phyloP scores from a whole-genome alignment of 139 green algal species.

The Chlamydomonas sp. region DNA sequence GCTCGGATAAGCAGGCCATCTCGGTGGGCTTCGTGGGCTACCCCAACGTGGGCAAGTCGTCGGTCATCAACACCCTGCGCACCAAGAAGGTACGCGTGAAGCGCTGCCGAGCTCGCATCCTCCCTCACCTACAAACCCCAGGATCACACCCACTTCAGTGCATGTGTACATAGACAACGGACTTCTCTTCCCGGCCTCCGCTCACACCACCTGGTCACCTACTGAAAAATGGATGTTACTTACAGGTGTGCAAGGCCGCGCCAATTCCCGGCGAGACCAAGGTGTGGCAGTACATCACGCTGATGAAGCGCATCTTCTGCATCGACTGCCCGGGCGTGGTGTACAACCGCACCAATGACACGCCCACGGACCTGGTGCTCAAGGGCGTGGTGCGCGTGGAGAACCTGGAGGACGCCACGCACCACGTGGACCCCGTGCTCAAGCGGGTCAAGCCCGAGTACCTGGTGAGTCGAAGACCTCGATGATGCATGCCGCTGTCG shows the following conservation, averaged over 20 bases:
- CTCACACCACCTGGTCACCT: no score
- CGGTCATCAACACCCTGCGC: slow-evolving; percentile 98
- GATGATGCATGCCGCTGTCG: not conserved
- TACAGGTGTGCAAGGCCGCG: slow-evolving; percentile 93
- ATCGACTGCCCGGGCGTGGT: slow-evolving; percentile 99
- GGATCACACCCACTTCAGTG: no score
- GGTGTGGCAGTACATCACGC: slow-evolving; percentile 99
- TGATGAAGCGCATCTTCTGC: slow-evolving; percentile 99
- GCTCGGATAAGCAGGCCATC: slow-evolving; percentile 96
- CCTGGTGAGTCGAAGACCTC: slow-evolving; percentile 62
- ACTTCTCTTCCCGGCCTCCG: no score
- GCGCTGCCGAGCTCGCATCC: no score
- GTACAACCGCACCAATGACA: slow-evolving; percentile 89
- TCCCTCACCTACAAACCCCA: no score
- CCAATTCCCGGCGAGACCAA: slow-evolving; percentile 98
- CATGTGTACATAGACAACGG: no score
- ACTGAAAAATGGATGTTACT: not conserved
- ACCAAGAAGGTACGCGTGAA: slow-evolving; percentile 85
- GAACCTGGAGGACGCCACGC: slow-evolving; percentile 91
- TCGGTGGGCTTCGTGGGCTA: slow-evolving; percentile 98
- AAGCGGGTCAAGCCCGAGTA: slow-evolving; percentile 88
- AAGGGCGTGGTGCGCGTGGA: slow-evolving; percentile 97
- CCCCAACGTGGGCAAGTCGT: slow-evolving; percentile 99
- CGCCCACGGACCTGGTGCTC: slow-evolving; percentile 90
- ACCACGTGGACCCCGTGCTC: slow-evolving; percentile 86